A percentile compares a stretch with the other conserved stretches of the same genome.
These are phyloP conservation scores for Penicillium pulvis DNA, from an alignment of 495 filamentous ascomycete genomes.

Conservation along the genomic window DNA sequence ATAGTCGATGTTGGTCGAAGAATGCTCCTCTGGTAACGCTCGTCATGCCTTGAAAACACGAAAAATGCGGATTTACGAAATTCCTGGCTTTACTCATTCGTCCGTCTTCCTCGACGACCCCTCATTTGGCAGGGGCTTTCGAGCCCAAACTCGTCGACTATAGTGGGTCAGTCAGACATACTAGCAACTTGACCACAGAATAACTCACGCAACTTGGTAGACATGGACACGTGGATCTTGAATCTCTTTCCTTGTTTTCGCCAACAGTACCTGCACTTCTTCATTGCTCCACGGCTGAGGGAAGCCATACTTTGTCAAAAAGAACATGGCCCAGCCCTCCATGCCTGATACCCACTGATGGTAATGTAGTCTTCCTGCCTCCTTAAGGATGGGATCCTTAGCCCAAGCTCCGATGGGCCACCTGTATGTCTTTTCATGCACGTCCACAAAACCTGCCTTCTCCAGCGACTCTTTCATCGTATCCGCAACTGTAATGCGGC, in stretches of 20 bases:
- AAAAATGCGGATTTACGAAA: too few species aligned
- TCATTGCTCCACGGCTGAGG: slow-evolving; percentile 10
- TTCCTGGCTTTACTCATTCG: too few species aligned
- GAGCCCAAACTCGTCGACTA: slow-evolving; percentile 11
- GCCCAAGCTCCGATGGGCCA: slow-evolving; percentile 3
- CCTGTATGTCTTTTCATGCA: slow-evolving; percentile 6
- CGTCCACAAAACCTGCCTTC: slow-evolving; percentile 1
- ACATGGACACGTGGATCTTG: slow-evolving; percentile 24
- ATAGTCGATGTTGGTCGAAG: too few species aligned
- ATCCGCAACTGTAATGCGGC: background rate
- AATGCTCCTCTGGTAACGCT: too few species aligned
- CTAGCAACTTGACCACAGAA: too few species aligned
- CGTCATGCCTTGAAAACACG: too few species aligned
- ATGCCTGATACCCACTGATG: slow-evolving; percentile 3
- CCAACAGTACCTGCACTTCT: slow-evolving; percentile 25
- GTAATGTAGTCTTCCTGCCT: background rate
- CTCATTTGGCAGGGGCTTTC: slow-evolving; percentile 6
- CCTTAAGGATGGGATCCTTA: slow-evolving; percentile 1
- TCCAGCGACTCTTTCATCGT: background rate
- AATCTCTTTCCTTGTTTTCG: slow-evolving; percentile 23
- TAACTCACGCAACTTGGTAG: background rate
- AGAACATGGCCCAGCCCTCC: slow-evolving; percentile 5
- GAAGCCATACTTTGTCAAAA: background rate
- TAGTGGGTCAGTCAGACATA: slow-evolving; percentile 8
- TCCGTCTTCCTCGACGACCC: background rate